These are phyloP conservation scores for Cladophialophora exuberans DNA, from an alignment of 2,329 filamentous ascomycete genomes.

Conservation along the genomic window DNA sequence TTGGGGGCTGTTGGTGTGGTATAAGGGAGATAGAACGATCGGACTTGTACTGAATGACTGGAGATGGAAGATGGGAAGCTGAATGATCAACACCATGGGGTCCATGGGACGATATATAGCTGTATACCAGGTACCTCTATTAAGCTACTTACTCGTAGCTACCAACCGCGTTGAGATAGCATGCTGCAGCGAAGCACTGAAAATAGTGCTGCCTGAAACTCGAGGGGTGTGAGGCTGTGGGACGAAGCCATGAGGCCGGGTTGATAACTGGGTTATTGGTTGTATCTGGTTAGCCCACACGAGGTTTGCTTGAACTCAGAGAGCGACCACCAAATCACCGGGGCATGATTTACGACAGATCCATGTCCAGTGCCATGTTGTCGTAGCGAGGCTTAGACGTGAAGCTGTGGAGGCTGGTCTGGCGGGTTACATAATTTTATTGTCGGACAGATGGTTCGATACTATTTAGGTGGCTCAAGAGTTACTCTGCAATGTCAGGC, in stretches of 20 bases:
- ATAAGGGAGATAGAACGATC: background rate
- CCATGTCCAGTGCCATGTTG: no score
- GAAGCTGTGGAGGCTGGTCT: no score
- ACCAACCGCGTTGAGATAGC: background rate
- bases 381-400: background rate
- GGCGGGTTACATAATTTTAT: no score
- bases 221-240: background rate
- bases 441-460: no score
- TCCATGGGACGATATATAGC: no score
- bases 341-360: no score
- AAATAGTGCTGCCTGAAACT: conserved; percentile 11
- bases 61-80: background rate
- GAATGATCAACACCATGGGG: no score
- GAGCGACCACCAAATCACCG: no score
- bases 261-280: no score
- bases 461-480: no score
- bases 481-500: background rate
- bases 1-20: background rate
- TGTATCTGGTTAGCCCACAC: conserved; percentile 3
- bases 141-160: no score
- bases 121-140: background rate
- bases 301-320: background rate
- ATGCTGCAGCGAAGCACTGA: background rate
- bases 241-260: no score
- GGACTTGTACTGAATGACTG: background rate